These are phyloP conservation scores for Endocarpon pusillum DNA, from an alignment of 495 filamentous ascomycete species.

Conservation along the genomic window DNA sequence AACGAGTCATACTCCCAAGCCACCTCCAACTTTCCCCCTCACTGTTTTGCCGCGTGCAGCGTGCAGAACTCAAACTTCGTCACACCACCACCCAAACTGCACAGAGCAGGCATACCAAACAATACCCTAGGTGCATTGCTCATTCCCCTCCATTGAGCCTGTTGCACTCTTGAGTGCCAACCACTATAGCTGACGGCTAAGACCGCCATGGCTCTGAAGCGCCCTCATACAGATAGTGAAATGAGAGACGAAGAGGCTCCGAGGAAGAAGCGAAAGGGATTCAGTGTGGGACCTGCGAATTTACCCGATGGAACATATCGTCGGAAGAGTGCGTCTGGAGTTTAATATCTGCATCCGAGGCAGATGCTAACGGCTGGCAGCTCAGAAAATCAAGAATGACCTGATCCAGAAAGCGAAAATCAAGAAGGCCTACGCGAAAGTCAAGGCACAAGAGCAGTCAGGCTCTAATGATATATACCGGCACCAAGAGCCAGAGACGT, in stretches of 20 bases:
- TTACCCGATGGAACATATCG: constrained; percentile 83
- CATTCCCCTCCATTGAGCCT: too few relatives aligned
- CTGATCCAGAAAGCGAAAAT: constrained; percentile 88
- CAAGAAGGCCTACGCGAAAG: constrained; percentile 81
- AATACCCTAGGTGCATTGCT: too few relatives aligned
- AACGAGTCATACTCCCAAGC: too few relatives aligned
- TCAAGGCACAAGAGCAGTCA: constrained; percentile 42
- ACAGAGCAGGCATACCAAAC: too few relatives aligned
- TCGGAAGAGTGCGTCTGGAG: constrained; percentile 52
- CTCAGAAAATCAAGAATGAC: constrained; percentile 78
- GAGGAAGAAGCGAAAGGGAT: constrained; percentile 43
- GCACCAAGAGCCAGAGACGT: constrained; percentile 1
- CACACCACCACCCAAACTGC: too few relatives aligned
- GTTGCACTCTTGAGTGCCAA: too few relatives aligned
- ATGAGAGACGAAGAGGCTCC: constrained; percentile 32
- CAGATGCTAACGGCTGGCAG: constrained; percentile 26
- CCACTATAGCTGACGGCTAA: too few relatives aligned
- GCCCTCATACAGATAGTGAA: constrained; percentile 35
- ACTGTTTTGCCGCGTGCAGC: too few relatives aligned
- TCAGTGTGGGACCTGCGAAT: constrained; percentile 77
- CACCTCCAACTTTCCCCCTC: too few relatives aligned
- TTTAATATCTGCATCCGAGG: constrained; percentile 5
- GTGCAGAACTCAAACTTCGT: too few relatives aligned
- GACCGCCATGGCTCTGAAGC: constrained; percentile 45
- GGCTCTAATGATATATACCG: too few relatives aligned